Evolutionary conservation across 164 flowering plant species (phyloP).

Genomic region (Saururus chinensis): DNA sequence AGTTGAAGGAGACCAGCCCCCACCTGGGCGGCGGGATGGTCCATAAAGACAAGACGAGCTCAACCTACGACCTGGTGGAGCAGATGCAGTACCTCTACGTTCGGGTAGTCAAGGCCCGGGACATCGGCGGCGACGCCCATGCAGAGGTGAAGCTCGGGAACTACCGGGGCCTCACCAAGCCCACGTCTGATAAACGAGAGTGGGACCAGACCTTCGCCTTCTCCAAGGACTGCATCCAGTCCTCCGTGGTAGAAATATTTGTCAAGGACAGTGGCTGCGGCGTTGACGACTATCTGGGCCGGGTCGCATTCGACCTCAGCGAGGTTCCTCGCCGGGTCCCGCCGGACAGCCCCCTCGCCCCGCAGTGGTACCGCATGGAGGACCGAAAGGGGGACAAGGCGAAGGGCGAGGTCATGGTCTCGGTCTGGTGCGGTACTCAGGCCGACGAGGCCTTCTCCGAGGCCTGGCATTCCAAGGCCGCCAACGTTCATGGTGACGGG

Average conservation of each 20-base stretch:
- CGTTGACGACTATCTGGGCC: slow-evolving; percentile 64
- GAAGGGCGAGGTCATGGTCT: slow-evolving; percentile 79
- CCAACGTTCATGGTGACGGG: slow-evolving; percentile 17
- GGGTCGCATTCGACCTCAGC: slow-evolving; percentile 51
- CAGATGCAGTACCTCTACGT: slow-evolving; percentile 29
- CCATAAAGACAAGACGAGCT: slow-evolving; percentile 18
- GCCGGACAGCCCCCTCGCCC: slow-evolving; percentile 79
- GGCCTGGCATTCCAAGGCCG: slow-evolving; percentile 71
- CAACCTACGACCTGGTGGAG: slow-evolving; percentile 31
- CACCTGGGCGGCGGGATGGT: slow-evolving; percentile 55
- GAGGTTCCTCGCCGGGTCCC: slow-evolving; percentile 76
- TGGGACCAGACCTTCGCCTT: slow-evolving; percentile 85
- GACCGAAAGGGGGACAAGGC: slow-evolving; percentile 53
- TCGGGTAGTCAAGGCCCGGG: slow-evolving; percentile 19
- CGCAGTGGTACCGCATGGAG: slow-evolving; percentile 72
- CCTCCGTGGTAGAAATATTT: slow-evolving; percentile 53
- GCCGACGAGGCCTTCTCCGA: slow-evolving; percentile 87
- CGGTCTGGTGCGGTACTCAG: slow-evolving; percentile 88
- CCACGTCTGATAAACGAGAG: slow-evolving; percentile 17
- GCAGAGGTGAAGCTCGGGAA: slow-evolving; percentile 34
- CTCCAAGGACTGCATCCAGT: slow-evolving; percentile 66
- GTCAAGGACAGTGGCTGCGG: slow-evolving; percentile 78
- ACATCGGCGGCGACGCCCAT: slow-evolving; percentile 5
- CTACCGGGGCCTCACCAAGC: slow-evolving; percentile 22
- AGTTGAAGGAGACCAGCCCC: slow-evolving; percentile 77